A percentile compares a stretch with the other conserved stretches of the same genome.
Conservation (phyloP, 331 rosid species). For the Erythrophleum ivorense region DNA sequence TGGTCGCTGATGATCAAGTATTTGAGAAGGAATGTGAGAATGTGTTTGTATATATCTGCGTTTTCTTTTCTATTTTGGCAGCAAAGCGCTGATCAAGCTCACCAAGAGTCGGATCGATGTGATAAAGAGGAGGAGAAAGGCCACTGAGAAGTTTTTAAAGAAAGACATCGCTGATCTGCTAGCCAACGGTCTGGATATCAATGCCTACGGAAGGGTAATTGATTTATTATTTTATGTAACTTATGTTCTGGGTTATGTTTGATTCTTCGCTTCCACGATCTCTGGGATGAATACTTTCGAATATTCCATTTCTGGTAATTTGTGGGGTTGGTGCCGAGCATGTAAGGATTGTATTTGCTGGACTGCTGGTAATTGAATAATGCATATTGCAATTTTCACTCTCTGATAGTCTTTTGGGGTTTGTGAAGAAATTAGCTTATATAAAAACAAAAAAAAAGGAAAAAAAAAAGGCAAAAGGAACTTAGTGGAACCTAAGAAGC, state of each 20-base stretch:
- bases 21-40: background rate
- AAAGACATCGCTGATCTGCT: slow-evolving; percentile 91
- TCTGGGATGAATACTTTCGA: slow-evolving; percentile 19
- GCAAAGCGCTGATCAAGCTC: slow-evolving; percentile 79
- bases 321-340: background rate
- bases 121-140: slow-evolving; percentile 90
- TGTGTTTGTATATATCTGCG: background rate
- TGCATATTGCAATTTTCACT: slow-evolving; percentile 10
- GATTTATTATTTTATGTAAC: background rate
- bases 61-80: slow-evolving; percentile 31
- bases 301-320: background rate
- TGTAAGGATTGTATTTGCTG: slow-evolving; percentile 23
- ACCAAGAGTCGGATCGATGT: slow-evolving; percentile 93
- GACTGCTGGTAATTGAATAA: slow-evolving; percentile 3
- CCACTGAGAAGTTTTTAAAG: slow-evolving; percentile 89
- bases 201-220: slow-evolving; percentile 87
- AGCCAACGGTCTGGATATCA: slow-evolving; percentile 66
- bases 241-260: slow-evolving; percentile 14
- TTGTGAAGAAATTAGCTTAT: background rate
- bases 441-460: background rate
- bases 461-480: background rate
- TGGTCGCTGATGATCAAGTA: background rate
- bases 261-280: slow-evolving; percentile 20
- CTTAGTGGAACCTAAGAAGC: background rate
- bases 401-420: background rate